These are phyloP conservation scores for Suillus luteus DNA, from an alignment of 768 basidiomycete genomes.

Conservation along the genomic window DNA sequence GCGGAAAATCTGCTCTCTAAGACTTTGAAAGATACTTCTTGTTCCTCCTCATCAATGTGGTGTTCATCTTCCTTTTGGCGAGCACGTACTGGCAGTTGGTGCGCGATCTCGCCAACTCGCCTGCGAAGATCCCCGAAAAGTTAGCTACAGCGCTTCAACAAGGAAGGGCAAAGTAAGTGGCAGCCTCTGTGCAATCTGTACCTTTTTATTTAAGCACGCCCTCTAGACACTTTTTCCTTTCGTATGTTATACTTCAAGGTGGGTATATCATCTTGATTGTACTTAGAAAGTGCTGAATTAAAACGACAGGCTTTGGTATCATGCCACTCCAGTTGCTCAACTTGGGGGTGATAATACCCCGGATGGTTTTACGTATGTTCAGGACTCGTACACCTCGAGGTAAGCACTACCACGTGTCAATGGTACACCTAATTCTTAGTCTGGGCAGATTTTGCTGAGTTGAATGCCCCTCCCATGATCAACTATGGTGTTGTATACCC, in stretches of 20 bases:
- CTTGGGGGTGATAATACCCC: constrained; percentile 83
- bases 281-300: constrained; percentile 11
- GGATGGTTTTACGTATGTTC: constrained; percentile 71
- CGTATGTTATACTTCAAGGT: constrained; percentile 86
- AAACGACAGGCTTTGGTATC: constrained; percentile 71
- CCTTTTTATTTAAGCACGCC: constrained; percentile 7
- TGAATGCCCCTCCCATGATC: constrained; percentile 97
- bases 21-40: constrained; percentile 75
- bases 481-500: constrained; percentile 98
- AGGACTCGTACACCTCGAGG: constrained; percentile 90
- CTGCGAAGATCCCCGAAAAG: constrained; percentile 92
- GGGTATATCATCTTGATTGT: constrained; percentile 1
- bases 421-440: constrained; percentile 4
- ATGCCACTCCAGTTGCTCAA: constrained; percentile 97
- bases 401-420: constrained; percentile 30
- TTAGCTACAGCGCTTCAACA: constrained; percentile 81
- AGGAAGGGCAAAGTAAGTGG: constrained; percentile 64
- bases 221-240: constrained; percentile 76
- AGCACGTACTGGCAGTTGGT: constrained; percentile 92
- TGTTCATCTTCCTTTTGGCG: constrained; percentile 92
- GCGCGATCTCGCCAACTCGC: constrained; percentile 89
- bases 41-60: constrained; percentile 88
- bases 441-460: constrained; percentile 82
- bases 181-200: constrained; percentile 15
- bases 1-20: constrained; percentile 9